Evolutionary conservation across 345 rosid species (phyloP).

Genomic region (Brassica rapa): DNA sequence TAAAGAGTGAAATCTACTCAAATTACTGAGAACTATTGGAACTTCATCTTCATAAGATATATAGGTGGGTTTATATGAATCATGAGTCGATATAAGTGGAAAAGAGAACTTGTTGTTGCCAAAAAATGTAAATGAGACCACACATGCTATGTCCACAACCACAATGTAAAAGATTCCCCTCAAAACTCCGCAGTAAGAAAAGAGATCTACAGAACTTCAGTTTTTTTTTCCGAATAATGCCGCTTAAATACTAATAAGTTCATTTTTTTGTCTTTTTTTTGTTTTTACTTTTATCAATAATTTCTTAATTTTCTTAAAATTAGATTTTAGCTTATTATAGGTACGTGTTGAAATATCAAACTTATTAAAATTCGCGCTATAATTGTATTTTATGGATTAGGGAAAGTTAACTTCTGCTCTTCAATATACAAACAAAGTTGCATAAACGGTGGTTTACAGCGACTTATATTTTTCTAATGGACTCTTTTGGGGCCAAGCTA

Average conservation of each 20-base stretch:
- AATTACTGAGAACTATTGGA: slow-evolving; percentile 10
- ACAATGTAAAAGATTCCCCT: slow-evolving; percentile 32
- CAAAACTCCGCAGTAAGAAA: slow-evolving; percentile 14
- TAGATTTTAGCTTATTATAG: neutral
- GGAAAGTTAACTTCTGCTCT: neutral
- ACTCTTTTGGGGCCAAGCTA: slow-evolving; percentile 14
- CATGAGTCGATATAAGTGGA: slow-evolving; percentile 27
- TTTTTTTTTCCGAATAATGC: neutral
- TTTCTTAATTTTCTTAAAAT: neutral
- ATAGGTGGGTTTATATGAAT: slow-evolving; percentile 25
- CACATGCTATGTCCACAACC: slow-evolving; percentile 31
- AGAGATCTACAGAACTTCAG: neutral
- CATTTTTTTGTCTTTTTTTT: neutral
- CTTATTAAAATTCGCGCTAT: neutral
- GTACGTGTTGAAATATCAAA: neutral
- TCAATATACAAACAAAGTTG: neutral
- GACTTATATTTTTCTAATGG: neutral
- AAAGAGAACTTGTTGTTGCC: slow-evolving; percentile 21
- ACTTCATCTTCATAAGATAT: neutral
- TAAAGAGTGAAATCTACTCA: slow-evolving; percentile 26
- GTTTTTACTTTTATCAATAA: neutral
- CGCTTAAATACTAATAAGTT: neutral
- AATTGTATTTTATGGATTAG: neutral
- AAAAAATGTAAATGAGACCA: slow-evolving; percentile 10
- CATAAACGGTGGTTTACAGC: neutral